Evolutionary conservation across 345 rosid species (phyloP).

Genomic region (Rhizophora apiculata): DNA sequence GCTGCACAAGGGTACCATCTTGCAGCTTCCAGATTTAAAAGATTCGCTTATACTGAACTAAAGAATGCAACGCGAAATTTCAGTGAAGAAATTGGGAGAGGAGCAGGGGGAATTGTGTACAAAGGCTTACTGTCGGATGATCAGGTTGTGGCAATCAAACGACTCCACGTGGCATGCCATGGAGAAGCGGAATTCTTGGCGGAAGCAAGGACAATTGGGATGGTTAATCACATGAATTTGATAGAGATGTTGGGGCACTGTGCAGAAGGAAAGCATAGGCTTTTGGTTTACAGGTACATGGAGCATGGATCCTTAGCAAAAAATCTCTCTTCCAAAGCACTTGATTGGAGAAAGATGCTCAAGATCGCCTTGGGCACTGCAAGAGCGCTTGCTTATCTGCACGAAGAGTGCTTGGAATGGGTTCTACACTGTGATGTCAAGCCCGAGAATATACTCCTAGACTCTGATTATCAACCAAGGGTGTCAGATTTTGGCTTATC

Average conservation of each 20-base stretch:
- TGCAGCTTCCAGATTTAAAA: constrained; percentile 23
- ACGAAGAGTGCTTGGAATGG: constrained; percentile 16
- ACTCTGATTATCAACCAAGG: neutral
- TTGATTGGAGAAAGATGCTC: constrained; percentile 5
- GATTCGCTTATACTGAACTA: constrained; percentile 21
- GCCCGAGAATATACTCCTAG: constrained; percentile 10
- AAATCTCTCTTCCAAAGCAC: constrained; percentile 3
- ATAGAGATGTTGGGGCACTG: constrained; percentile 33
- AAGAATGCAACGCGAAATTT: constrained; percentile 19
- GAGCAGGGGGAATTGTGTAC: constrained; percentile 23
- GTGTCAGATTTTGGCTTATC: too few species aligned
- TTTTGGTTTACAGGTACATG: constrained; percentile 12
- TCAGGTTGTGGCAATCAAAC: constrained; percentile 21
- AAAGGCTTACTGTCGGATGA: constrained; percentile 20
- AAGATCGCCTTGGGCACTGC: constrained; percentile 9
- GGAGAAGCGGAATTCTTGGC: constrained; percentile 34
- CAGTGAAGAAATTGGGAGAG: constrained; percentile 27
- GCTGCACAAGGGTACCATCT: constrained; percentile 7
- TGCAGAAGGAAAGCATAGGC: constrained; percentile 22
- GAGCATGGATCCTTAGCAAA: constrained; percentile 12
- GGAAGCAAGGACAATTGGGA: constrained; percentile 32
- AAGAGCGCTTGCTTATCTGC: constrained; percentile 15
- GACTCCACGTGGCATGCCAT: constrained; percentile 14
- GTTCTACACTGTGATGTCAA: constrained; percentile 16
- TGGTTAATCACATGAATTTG: constrained; percentile 32